A percentile compares a stretch with the other conserved stretches of the same genome.
Conservation (phyloP, 2,329 filamentous ascomycete genomes). For the Pseudocercospora vitis region DNA sequence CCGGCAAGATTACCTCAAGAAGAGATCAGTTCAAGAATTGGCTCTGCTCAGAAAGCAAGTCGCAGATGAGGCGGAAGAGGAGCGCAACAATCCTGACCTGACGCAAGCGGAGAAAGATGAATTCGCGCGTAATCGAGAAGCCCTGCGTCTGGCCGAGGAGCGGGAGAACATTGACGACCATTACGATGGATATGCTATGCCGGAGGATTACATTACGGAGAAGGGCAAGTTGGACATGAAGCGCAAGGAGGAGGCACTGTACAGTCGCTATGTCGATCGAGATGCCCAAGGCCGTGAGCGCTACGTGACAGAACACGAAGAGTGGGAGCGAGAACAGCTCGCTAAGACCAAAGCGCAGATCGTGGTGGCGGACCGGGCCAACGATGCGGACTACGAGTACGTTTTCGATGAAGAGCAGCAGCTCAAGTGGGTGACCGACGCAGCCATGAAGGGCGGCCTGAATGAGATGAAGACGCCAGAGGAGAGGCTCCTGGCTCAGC, state of each 20-base stretch:
- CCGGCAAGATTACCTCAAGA: slow-evolving; percentile 88
- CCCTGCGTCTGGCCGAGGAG: slow-evolving; percentile 61
- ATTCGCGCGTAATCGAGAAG: slow-evolving; percentile 83
- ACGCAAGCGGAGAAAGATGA: slow-evolving; percentile 79
- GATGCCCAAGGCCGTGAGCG: slow-evolving; percentile 86
- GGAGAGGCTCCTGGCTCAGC: slow-evolving; percentile 73
- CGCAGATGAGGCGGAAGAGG: slow-evolving; percentile 75
- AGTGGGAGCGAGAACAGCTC: slow-evolving; percentile 91
- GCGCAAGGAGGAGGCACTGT: slow-evolving; percentile 85
- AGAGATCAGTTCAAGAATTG: slow-evolving; percentile 82
- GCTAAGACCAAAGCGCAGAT: slow-evolving; percentile 87
- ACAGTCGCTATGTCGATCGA: slow-evolving; percentile 83
- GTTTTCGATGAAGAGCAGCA: slow-evolving; percentile 88
- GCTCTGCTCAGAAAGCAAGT: slow-evolving; percentile 88
- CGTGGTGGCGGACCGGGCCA: slow-evolving; percentile 68
- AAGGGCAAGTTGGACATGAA: slow-evolving; percentile 85
- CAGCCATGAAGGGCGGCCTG: slow-evolving; percentile 68
- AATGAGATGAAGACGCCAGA: slow-evolving; percentile 70
- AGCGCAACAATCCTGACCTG: slow-evolving; percentile 71
- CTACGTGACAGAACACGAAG: slow-evolving; percentile 89
- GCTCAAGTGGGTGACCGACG: slow-evolving; percentile 79
- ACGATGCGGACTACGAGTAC: slow-evolving; percentile 85
- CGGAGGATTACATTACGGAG: slow-evolving; percentile 92
- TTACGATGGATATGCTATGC: slow-evolving; percentile 86
- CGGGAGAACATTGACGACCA: slow-evolving; percentile 86